Conservation (phyloP, 1,284 basidiomycete genomes). For the Anthracocystis panici-leucophaei region DNA sequence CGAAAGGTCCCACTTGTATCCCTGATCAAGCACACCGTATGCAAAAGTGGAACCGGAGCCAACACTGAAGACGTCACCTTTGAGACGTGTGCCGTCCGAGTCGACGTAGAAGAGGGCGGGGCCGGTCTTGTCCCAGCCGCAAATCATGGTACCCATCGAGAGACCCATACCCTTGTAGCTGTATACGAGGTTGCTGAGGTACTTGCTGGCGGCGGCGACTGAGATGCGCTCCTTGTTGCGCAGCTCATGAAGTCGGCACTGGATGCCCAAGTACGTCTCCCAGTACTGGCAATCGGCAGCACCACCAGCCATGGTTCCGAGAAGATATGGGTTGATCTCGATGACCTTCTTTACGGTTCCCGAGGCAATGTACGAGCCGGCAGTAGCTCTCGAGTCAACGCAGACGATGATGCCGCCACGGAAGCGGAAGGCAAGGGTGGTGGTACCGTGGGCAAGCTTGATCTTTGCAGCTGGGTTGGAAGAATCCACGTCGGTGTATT, state of each 20-base stretch:
- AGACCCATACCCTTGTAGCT: constrained; percentile 99
- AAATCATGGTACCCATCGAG: constrained; percentile 99
- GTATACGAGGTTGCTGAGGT: constrained; percentile 96
- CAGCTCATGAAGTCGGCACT: constrained; percentile 95
- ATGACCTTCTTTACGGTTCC: constrained; percentile 77
- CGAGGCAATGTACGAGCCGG: constrained; percentile 92
- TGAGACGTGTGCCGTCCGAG: constrained; percentile 93
- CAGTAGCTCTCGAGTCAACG: constrained; percentile 96
- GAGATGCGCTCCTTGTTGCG: constrained; percentile 97
- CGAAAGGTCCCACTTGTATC: constrained; percentile 91
- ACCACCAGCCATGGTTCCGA: constrained; percentile 99
- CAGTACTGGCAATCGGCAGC: constrained; percentile 74
- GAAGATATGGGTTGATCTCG: constrained; percentile 97
- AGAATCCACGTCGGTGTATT: constrained; percentile 69
- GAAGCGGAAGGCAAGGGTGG: constrained; percentile 96
- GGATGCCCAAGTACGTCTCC: constrained; percentile 93
- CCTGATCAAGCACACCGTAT: constrained; percentile 97
- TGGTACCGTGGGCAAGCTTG: constrained; percentile 99
- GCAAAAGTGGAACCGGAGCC: constrained; percentile 98
- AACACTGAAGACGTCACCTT: constrained; percentile 96
- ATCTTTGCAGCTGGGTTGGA: constrained; percentile 73
- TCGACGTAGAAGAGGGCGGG: constrained; percentile 99
- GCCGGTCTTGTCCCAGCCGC: constrained; percentile 99
- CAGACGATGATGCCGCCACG: constrained; percentile 96
- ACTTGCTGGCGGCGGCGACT: constrained; percentile 97